These are phyloP conservation scores for Aurifilum marmelostoma DNA, from an alignment of 2,329 filamentous ascomycete genomes.

Conservation along the genomic window DNA sequence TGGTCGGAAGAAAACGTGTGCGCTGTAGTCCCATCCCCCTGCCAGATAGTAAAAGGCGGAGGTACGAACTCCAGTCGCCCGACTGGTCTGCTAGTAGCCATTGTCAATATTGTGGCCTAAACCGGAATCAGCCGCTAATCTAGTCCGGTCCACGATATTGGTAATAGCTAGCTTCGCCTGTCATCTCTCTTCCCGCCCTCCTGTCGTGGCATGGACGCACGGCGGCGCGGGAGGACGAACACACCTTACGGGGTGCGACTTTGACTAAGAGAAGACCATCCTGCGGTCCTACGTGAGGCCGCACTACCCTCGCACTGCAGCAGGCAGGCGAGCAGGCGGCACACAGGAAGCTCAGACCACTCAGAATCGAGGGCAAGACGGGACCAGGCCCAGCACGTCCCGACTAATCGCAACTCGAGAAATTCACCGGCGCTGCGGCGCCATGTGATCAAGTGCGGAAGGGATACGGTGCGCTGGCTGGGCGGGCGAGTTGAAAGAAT, in stretches of 20 bases:
- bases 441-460: not conserved
- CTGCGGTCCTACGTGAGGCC: slow-evolving; percentile 1
- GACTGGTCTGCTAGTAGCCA: not conserved
- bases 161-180: slow-evolving; percentile 8
- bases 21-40: not conserved
- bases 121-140: slow-evolving; percentile 2
- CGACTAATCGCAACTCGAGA: not conserved
- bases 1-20: not conserved
- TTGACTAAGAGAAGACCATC: not conserved
- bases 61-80: not conserved
- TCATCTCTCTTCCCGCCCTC: slow-evolving; percentile 6
- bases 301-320: slow-evolving; percentile 2
- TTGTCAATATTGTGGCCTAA: slow-evolving; percentile 1
- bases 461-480: not conserved
- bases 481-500: not conserved
- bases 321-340: not conserved
- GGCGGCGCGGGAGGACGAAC: slow-evolving; percentile 5
- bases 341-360: not conserved
- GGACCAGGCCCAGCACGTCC: not conserved
- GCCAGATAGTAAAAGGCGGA: not conserved
- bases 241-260: not conserved
- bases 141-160: slow-evolving; percentile 13
- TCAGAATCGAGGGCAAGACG: not conserved
- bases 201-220: slow-evolving; percentile 6
- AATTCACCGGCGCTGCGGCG: not conserved